phyloP scores from a whole-genome alignment of 129 eudicot species.

The Flaveria bidentis region DNA sequence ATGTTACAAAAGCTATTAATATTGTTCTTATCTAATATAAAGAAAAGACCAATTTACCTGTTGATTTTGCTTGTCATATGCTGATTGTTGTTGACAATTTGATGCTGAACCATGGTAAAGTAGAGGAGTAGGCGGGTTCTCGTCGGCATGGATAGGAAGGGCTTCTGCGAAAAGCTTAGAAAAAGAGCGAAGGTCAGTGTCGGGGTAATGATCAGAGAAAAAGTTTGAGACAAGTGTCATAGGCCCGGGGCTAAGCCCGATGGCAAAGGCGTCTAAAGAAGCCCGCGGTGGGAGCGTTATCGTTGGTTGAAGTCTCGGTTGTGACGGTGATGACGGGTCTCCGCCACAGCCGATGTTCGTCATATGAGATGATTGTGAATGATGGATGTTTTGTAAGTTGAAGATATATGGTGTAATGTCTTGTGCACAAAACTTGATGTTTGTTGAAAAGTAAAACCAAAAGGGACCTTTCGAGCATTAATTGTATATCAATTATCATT shows the following conservation, averaged over 20 bases:
- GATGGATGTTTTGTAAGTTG: conserved; percentile 6
- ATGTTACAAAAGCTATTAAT: neutral
- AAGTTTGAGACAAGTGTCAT: conserved; percentile 42
- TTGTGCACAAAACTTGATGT: neutral
- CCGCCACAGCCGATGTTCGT: neutral
- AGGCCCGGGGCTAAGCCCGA: conserved; percentile 36
- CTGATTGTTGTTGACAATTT: neutral
- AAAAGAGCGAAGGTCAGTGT: conserved; percentile 24
- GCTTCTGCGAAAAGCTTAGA: conserved; percentile 26
- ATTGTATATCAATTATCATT: neutral
- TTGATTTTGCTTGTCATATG: neutral
- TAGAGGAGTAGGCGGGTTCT: neutral
- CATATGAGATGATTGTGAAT: conserved; percentile 17
- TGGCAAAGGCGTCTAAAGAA: neutral
- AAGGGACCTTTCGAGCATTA: conserved; percentile 27
- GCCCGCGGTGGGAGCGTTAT: conserved; percentile 30
- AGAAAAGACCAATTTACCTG: neutral
- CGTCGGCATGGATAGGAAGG: conserved; percentile 9
- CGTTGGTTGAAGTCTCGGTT: conserved; percentile 19
- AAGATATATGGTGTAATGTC: conserved; percentile 1
- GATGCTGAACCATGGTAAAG: conserved; percentile 7
- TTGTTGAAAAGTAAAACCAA: conserved; percentile 12
- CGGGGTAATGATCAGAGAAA: conserved; percentile 31
- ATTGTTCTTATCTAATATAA: neutral
- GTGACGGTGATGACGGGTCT: neutral